Evolutionary conservation across 306 rosid genomes (phyloP), one percentile per base, ranked within the genome.

Genomic region (Calophaca sinica): DNA sequence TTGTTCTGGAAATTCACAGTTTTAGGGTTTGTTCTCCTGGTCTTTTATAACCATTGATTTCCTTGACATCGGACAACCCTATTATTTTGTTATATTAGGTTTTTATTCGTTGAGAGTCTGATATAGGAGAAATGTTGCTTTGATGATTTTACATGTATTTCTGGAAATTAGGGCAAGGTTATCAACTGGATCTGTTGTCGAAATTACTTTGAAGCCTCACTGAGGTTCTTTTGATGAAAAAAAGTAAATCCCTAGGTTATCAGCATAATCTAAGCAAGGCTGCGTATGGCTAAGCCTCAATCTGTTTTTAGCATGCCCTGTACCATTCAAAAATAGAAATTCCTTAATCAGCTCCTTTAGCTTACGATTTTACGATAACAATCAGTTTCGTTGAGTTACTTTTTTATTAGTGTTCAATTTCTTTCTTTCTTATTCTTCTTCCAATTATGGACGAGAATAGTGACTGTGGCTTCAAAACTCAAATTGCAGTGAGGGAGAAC

Each of bases 401-500:
- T 39, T 50, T 58, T 66, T 66, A 14, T 42, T 44, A 15, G 31
- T 41, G 48, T 20, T 5, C 32, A 4, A 41, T 11, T 29, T 3
- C 12, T 44, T 54, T 57, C 38, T 3, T 33, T 38, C 20, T 50
- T 5, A 3, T 45, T 7, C 3, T 74, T 29, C 10, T 48, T 50
- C 31, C 2, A 9, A 66, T 41, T 3, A 3, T 84, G 49, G 80
- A 28, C 5, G 12, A 58, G 53, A 12, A 31, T 28, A 33, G 15
- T 71, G 38, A 84, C 73, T 29, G 67, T 63, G 81, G 57, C 53
- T 62, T 70, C 9, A 7, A 58, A 70, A 39, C 61, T 14, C 11
- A 48, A 82, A 72, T 53, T 85, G 72, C 97, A 96, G 99, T 89
- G 55, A 84, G 91, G 85, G 98, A 92, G 80, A 90, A 89, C 41